Evolutionary conservation across 345 rosid genomes (phyloP).

Genomic region (Brassica rapa): DNA sequence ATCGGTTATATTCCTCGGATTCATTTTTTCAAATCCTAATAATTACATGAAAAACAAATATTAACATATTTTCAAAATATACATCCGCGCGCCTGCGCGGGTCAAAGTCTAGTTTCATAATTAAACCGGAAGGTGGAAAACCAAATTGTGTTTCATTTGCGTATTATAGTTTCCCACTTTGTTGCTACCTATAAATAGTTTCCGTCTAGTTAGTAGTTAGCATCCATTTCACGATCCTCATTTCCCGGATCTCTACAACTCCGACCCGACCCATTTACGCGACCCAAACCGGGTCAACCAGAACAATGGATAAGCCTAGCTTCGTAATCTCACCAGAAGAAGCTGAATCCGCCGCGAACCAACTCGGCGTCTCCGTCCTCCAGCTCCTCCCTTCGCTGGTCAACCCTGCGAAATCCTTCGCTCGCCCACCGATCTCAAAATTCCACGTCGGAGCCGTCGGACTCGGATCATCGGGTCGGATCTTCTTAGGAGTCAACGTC

Average conservation of each 20-base stretch:
- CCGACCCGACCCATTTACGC: conserved; percentile 29
- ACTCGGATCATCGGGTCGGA: conserved; percentile 82
- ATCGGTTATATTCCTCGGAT: too few relatives aligned
- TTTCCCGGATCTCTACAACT: conserved; percentile 27
- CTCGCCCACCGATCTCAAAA: conserved; percentile 83
- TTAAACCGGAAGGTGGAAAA: neutral
- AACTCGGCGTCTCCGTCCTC: conserved; percentile 50
- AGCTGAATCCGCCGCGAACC: conserved; percentile 66
- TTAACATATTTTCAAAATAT: too few relatives aligned
- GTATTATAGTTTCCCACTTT: conserved; percentile 17
- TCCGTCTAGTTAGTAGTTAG: neutral
- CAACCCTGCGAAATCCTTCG: conserved; percentile 58
- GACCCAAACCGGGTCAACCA: conserved; percentile 30
- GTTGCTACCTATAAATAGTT: conserved; percentile 35
- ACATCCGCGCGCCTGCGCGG: too few relatives aligned
- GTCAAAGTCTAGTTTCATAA: too few relatives aligned
- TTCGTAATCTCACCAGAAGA: conserved; percentile 71
- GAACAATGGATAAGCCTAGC: conserved; percentile 50
- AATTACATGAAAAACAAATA: too few relatives aligned
- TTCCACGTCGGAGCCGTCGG: conserved; percentile 84
- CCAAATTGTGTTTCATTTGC: conserved; percentile 9
- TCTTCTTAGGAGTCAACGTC: conserved; percentile 81
- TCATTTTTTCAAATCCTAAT: too few relatives aligned
- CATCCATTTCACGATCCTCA: conserved; percentile 32
- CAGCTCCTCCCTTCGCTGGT: conserved; percentile 75